phyloP scores from a whole-genome alignment of 495 filamentous ascomycete genomes.

The Hypomontagnella submonticulosa region DNA sequence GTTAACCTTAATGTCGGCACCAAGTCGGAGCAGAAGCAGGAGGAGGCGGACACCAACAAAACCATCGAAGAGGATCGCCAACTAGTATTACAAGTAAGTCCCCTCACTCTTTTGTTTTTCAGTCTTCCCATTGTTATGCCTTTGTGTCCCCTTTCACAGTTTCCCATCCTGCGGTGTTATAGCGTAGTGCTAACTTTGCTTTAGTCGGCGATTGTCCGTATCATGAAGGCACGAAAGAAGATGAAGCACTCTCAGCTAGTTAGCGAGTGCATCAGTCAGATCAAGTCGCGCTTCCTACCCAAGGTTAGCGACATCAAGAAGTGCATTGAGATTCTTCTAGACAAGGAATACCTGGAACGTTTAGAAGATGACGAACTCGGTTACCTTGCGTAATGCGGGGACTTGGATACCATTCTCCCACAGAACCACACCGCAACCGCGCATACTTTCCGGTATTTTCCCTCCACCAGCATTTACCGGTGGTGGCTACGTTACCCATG shows the following conservation, averaged over 20 bases:
- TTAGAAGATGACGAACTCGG: conserved; percentile 93
- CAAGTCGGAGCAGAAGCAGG: conserved; percentile 93
- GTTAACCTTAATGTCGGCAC: conserved; percentile 95
- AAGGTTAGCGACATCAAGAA: conserved; percentile 98
- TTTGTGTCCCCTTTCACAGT: conserved; percentile 53
- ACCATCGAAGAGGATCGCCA: conserved; percentile 99
- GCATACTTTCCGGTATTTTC: conserved; percentile 20
- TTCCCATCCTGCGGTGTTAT: neutral
- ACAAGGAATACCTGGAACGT: conserved; percentile 99
- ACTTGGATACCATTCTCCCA: neutral
- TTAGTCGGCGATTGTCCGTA: conserved; percentile 96
- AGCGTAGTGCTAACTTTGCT: conserved; percentile 34
- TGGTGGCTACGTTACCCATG: conserved; percentile 12
- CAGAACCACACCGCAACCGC: conserved; percentile 14
- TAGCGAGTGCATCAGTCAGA: conserved; percentile 92
- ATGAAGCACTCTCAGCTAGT: conserved; percentile 97
- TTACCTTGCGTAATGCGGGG: conserved; percentile 74
- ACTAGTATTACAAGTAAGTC: conserved; percentile 91
- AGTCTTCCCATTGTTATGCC: conserved; percentile 59
- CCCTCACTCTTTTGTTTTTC: conserved; percentile 59
- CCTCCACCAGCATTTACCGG: conserved; percentile 19
- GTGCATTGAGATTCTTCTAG: conserved; percentile 97
- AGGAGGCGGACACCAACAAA: conserved; percentile 97
- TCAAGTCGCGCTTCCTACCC: conserved; percentile 91
- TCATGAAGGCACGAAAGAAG: conserved; percentile 99